Percentiles rank a stretch among this genome's conserved stretches.
Evolutionary conservation across 345 rosid species (phyloP).

Genomic region (Rhodomyrtus tomentosa): DNA sequence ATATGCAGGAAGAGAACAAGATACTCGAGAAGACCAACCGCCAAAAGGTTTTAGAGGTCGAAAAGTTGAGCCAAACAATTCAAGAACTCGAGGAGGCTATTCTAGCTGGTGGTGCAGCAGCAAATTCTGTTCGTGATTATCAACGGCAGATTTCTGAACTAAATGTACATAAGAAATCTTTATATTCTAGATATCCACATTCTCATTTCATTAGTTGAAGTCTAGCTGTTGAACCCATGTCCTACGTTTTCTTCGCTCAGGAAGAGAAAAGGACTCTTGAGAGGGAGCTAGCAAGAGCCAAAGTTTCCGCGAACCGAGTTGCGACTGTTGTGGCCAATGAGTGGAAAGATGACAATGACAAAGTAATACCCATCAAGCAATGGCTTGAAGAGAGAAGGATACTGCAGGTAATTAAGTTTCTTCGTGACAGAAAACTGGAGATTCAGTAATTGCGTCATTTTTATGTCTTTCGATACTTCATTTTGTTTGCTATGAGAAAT

Average conservation of each 20-base stretch:
- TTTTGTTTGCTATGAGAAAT: neutral
- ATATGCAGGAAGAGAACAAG: slow-evolving; percentile 71
- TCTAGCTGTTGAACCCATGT: neutral
- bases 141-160: slow-evolving; percentile 64
- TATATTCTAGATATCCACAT: neutral
- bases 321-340: slow-evolving; percentile 86
- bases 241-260: slow-evolving; percentile 16
- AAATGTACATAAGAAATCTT: slow-evolving; percentile 26
- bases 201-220: neutral
- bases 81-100: slow-evolving; percentile 75
- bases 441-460: neutral
- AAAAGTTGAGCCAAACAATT: slow-evolving; percentile 80
- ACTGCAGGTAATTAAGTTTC: slow-evolving; percentile 45
- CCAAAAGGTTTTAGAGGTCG: slow-evolving; percentile 78
- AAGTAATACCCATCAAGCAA: slow-evolving; percentile 85
- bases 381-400: slow-evolving; percentile 90
- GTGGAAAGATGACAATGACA: slow-evolving; percentile 92
- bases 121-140: slow-evolving; percentile 69
- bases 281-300: slow-evolving; percentile 86
- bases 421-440: neutral
- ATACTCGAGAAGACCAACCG: slow-evolving; percentile 90
- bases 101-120: slow-evolving; percentile 76
- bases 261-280: slow-evolving; percentile 88
- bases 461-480: neutral
- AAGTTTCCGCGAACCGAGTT: slow-evolving; percentile 70